phyloP scores from a whole-genome alignment of 1,139 yeast genomes.

The Pichia sp. region DNA sequence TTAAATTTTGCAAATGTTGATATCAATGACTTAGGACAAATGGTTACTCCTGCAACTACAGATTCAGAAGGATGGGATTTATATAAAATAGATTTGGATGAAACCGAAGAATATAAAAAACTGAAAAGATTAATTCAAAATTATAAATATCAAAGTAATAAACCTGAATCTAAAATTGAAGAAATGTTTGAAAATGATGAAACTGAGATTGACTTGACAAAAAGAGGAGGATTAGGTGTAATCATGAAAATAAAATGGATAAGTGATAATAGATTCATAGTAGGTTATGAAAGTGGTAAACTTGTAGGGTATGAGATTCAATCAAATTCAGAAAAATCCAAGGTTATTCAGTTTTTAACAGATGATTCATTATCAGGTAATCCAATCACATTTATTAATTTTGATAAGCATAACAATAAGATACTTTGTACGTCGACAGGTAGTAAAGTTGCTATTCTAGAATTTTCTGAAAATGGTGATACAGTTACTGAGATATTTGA shows the following conservation, averaged over 20 bases:
- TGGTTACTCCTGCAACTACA: constrained; percentile 48
- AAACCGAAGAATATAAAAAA: constrained; percentile 16
- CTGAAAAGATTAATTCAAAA: constrained; percentile 28
- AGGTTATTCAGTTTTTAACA: constrained; percentile 26
- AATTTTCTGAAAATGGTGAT: background rate
- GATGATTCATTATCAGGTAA: constrained; percentile 37
- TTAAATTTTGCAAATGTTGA: constrained; percentile 52
- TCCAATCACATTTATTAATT: constrained; percentile 37
- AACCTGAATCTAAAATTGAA: background rate
- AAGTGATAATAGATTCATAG: constrained; percentile 28
- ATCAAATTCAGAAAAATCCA: constrained; percentile 14
- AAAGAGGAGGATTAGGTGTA: constrained; percentile 39
- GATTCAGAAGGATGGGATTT: constrained; percentile 51
- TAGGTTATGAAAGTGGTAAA: constrained; percentile 59
- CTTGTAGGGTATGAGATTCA: constrained; percentile 34
- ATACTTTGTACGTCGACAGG: constrained; percentile 39
- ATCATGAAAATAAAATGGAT: constrained; percentile 44
- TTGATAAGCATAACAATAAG: constrained; percentile 15
- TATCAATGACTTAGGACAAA: constrained; percentile 21
- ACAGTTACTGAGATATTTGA: constrained; percentile 5
- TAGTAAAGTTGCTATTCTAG: constrained; percentile 18
- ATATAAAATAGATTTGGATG: constrained; percentile 32
- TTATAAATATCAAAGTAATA: constrained; percentile 3
- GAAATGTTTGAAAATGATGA: background rate
- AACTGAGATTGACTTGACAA: constrained; percentile 14